Conservation (phyloP, 2,329 filamentous ascomycete species). For the Cladosporium velox region DNA sequence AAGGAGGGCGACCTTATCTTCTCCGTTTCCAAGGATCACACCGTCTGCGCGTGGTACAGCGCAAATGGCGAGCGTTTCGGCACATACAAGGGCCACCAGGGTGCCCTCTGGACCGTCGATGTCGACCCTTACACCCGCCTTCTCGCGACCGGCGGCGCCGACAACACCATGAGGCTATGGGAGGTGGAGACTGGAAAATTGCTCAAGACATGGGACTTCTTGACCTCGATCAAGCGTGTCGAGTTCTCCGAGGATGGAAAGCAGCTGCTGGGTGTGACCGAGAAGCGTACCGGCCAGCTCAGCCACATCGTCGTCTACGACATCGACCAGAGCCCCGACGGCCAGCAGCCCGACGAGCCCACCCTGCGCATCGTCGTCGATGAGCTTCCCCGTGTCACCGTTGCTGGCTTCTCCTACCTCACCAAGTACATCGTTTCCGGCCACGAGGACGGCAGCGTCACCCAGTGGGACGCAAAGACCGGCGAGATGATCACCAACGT, state of each 20-base stretch:
- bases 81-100: slow-evolving; percentile 94
- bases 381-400: slow-evolving; percentile 91
- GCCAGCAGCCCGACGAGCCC: slow-evolving; percentile 82
- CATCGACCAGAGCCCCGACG: slow-evolving; percentile 79
- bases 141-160: slow-evolving; percentile 91
- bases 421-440: slow-evolving; percentile 96
- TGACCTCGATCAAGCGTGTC: slow-evolving; percentile 94
- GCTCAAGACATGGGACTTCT: slow-evolving; percentile 97
- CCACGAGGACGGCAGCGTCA: slow-evolving; percentile 93
- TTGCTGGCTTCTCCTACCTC: slow-evolving; percentile 94
- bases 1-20: slow-evolving; percentile 96
- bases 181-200: slow-evolving; percentile 89
- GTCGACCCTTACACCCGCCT: slow-evolving; percentile 89
- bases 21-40: slow-evolving; percentile 92
- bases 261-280: slow-evolving; percentile 88
- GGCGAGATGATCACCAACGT: slow-evolving; percentile 81
- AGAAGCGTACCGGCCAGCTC: slow-evolving; percentile 97
- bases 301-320: slow-evolving; percentile 92
- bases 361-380: slow-evolving; percentile 83
- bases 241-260: slow-evolving; percentile 95
- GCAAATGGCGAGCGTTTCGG: slow-evolving; percentile 98
- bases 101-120: slow-evolving; percentile 98
- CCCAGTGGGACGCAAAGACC: slow-evolving; percentile 86
- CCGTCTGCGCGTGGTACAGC: slow-evolving; percentile 94
- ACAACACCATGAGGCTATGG: slow-evolving; percentile 98